These are phyloP conservation scores for Coemansia sp. DNA, from an alignment of 192 early-diverging fungal species.

Conservation along the genomic window DNA sequence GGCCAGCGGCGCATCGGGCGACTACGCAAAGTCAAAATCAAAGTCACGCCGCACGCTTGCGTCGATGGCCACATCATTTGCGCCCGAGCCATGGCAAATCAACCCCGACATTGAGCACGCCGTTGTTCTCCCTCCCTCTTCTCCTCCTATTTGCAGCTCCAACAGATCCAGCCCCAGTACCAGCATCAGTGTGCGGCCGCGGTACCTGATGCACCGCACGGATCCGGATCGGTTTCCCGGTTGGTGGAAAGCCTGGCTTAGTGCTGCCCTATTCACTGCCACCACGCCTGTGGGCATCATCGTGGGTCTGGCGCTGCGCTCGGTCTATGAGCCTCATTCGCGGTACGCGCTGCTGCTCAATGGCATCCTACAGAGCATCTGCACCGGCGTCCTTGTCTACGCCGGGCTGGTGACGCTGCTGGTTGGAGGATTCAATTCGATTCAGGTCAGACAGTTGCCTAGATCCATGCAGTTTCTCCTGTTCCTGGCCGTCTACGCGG, in stretches of 20 bases:
- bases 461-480: slow-evolving; percentile 19
- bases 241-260: slow-evolving; percentile 55
- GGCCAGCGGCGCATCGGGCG: not conserved
- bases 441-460: slow-evolving; percentile 31
- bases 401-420: slow-evolving; percentile 69
- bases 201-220: slow-evolving; percentile 28
- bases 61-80: slow-evolving; percentile 49
- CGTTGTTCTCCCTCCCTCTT: not conserved
- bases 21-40: not conserved
- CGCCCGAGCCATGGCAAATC: slow-evolving; percentile 51
- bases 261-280: slow-evolving; percentile 60
- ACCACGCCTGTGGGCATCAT: slow-evolving; percentile 77
- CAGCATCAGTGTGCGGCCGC: not conserved
- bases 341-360: slow-evolving; percentile 59
- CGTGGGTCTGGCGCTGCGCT: slow-evolving; percentile 71
- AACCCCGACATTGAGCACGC: slow-evolving; percentile 43
- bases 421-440: slow-evolving; percentile 62
- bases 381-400: slow-evolving; percentile 76
- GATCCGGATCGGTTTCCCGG: slow-evolving; percentile 41
- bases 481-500: slow-evolving; percentile 45
- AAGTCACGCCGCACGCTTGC: slow-evolving; percentile 41
- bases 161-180: not conserved
- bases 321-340: slow-evolving; percentile 63
- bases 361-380: slow-evolving; percentile 72
- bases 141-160: not conserved